Base-by-base conservation (phyloP, 2,329 filamentous ascomycete species). In the Penicillium sp. region DNA sequence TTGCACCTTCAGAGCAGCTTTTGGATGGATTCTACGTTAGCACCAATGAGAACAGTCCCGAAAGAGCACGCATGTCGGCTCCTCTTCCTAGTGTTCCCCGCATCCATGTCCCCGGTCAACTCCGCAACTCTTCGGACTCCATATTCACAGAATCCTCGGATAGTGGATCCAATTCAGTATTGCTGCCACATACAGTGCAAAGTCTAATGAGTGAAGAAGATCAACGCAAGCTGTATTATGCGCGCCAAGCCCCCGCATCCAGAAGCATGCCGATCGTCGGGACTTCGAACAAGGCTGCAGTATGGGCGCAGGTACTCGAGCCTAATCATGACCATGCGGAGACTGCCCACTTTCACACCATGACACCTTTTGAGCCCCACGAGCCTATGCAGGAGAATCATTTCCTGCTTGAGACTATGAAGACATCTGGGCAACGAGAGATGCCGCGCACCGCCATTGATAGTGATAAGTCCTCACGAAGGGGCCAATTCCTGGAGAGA, bases 171-270 rank as follows among this genome's bases (percentile, higher is more conserved):
- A 82, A 84, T 62, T 87, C 85, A 0, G 79, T 91, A 26, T 86
- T 86, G 63, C 75, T 87, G 67, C 88, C 89, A 0, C 82, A 84
- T 11, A 80, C 84, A 37, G 85, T 92, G 44, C 88, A 92, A 64
- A 89, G 83, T 65, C 84, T 93, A 65, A 90, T 95, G 84, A 85
- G 85, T 58, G 86, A 88, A 6, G 90, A 94, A 69, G 90, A 93
- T 67, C 83, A 85, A 31, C 83, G 82, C 59, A 89, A 91, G 66
- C 90, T 92, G 68, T 82, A 86, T 64, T 82, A 90, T 65, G 86
- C 87, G 2, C 88, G 89, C 67, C 70, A 70, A 55, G 62, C 61
- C 65, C 75, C 51, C 65, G 68, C 29, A 74, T 58, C 59, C 18
- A 44, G 31, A 19, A 43, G 46, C 43, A 48, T 48, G 13, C 19